Evolutionary conservation across 768 basidiomycete species (phyloP).

Genomic region (Mrakia frigida): DNA sequence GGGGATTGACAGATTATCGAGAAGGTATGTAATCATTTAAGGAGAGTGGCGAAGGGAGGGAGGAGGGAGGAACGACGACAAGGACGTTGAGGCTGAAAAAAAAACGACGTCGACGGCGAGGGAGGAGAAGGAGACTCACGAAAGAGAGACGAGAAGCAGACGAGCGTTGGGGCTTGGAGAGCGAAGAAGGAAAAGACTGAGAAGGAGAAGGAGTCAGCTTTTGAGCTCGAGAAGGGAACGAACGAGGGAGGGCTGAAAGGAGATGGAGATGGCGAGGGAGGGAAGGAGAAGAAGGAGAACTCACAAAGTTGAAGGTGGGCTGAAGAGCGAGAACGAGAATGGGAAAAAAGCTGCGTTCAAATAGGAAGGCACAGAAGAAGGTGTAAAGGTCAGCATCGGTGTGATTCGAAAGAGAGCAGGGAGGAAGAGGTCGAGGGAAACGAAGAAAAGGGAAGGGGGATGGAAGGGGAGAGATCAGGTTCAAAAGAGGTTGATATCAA

Average conservation of each 20-base stretch:
- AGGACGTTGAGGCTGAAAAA: background rate
- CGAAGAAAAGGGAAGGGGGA: background rate
- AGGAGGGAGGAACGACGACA: background rate
- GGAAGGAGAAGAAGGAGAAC: background rate
- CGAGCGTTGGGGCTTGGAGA: background rate
- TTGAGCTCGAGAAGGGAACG: background rate
- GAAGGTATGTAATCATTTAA: constrained; percentile 13
- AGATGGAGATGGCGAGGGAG: background rate
- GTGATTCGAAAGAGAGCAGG: background rate
- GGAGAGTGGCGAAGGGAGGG: background rate
- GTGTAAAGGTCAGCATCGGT: background rate
- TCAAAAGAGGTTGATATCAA: constrained; percentile 52
- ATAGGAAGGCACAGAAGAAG: background rate
- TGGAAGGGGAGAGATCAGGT: constrained; percentile 44
- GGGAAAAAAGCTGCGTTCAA: background rate
- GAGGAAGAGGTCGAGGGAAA: background rate
- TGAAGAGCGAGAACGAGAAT: background rate
- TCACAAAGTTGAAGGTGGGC: background rate
- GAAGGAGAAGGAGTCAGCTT: background rate
- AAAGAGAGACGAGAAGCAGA: background rate
- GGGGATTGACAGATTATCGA: constrained; percentile 25
- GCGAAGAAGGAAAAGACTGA: too few relatives aligned
- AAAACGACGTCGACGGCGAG: too few relatives aligned
- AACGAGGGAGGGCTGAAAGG: background rate
- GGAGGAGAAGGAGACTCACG: too few relatives aligned